These are phyloP conservation scores for Beauveria sp. DNA, from an alignment of 2,329 filamentous ascomycete genomes.

Conservation along the genomic window DNA sequence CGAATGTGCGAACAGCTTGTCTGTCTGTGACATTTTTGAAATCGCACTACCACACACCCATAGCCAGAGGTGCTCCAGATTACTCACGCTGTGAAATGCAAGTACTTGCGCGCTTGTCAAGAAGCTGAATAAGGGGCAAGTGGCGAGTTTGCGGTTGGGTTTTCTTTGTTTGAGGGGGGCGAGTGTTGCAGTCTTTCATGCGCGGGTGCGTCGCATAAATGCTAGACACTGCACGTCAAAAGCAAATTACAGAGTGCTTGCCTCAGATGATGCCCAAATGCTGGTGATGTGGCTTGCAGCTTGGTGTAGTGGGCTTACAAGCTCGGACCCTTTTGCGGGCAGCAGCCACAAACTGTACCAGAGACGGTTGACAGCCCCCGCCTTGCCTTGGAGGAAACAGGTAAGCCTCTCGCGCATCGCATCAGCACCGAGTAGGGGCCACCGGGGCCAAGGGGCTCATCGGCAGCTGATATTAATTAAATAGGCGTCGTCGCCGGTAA, in stretches of 20 bases:
- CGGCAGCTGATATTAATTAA: background rate
- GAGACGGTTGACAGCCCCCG: too few relatives aligned
- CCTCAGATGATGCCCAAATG: background rate
- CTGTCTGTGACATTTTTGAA: too few relatives aligned
- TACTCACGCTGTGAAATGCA: background rate
- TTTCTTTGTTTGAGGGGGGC: background rate
- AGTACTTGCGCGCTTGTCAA: background rate
- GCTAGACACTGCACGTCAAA: conserved; percentile 3
- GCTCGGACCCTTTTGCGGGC: background rate
- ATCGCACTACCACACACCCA: too few relatives aligned
- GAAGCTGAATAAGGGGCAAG: background rate
- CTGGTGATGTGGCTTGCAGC: conserved; percentile 6
- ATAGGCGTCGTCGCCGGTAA: background rate
- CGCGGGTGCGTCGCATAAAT: background rate
- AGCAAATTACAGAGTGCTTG: conserved; percentile 1
- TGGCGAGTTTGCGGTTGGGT: background rate
- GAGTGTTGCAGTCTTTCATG: background rate
- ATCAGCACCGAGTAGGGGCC: background rate
- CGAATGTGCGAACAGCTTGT: too few relatives aligned
- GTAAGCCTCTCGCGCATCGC: background rate
- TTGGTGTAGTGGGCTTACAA: background rate
- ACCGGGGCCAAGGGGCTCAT: background rate
- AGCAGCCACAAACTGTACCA: too few relatives aligned
- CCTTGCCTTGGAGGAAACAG: background rate
- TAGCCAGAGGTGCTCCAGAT: background rate